These are phyloP conservation scores for Aspergillus quadricinctus DNA, from an alignment of 2,329 filamentous ascomycete species.

Conservation along the genomic window DNA sequence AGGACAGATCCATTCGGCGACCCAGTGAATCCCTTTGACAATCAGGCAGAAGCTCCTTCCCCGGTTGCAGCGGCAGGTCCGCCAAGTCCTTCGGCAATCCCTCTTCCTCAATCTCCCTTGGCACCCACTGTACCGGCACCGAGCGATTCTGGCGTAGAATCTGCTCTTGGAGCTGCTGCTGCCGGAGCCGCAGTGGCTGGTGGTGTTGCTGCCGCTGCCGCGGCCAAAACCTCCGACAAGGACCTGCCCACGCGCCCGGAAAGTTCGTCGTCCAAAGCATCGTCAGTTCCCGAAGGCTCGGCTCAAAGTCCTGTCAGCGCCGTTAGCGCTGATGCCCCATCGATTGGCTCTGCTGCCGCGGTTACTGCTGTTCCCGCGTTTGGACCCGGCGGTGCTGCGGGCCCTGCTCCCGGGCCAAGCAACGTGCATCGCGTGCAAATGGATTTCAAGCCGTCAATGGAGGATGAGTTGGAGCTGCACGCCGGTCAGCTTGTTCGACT, in stretches of 20 bases:
- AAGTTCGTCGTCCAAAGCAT: conserved; percentile 17
- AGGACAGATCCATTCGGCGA: conserved; percentile 47
- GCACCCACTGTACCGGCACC: neutral
- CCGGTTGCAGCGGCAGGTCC: conserved; percentile 9
- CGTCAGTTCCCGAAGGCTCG: conserved; percentile 18
- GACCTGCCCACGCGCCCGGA: conserved; percentile 17
- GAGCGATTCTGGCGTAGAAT: conserved; percentile 3
- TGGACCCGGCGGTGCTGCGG: conserved; percentile 24
- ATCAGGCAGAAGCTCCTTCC: conserved; percentile 49
- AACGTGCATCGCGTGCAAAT: conserved; percentile 90
- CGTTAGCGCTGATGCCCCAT: conserved; percentile 17
- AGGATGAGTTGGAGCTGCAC: conserved; percentile 79
- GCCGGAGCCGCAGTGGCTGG: conserved; percentile 36
- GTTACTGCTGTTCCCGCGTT: conserved; percentile 9
- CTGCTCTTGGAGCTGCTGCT: conserved; percentile 33
- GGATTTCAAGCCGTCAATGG: conserved; percentile 88
- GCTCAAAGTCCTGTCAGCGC: conserved; percentile 22
- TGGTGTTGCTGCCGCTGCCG: conserved; percentile 32
- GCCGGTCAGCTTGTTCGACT: conserved; percentile 82
- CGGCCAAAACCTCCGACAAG: conserved; percentile 19
- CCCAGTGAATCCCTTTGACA: conserved; percentile 67
- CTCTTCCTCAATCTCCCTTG: neutral
- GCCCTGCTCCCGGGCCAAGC: conserved; percentile 49
- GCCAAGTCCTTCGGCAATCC: conserved; percentile 4
- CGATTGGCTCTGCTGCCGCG: conserved; percentile 12